Base-by-base conservation (phyloP, 768 basidiomycete genomes). In the Mycena chlorophos region DNA sequence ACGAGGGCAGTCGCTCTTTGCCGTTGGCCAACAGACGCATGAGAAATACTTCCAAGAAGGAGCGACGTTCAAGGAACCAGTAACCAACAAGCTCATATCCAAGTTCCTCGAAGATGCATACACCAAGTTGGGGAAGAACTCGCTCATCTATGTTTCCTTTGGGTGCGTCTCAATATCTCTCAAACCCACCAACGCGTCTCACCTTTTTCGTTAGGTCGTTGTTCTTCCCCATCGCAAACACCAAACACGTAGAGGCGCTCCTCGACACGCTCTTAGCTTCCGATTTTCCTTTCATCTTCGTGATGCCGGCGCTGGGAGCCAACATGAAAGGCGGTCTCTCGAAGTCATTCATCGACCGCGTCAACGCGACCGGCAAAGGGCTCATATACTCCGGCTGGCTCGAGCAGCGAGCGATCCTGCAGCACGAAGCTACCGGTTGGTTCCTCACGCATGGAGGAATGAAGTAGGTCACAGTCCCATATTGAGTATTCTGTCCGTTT, bases 111-210 rank as follows among this genome's bases (percentile, higher is more conserved):
- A 57, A 19, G 16, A 19, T 22, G 52, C 57, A 12, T 25, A 39
- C 19, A 14, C 19, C 5, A 23, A 58, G 31, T 31, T 54, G 27
- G 52, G 57, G 3, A 25, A 25, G 19, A 50, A 51, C 6, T 58
- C 57, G 6, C 52, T 54, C 8, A 42, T 58, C 4, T 58, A 54
- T 25, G 54, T 58, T 17, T 54, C 57, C n/a, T 58, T 58, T 23
- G 57, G 57, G 52, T 58, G 22, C 40, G 49, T 26, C 8, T 12
- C 20, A 14, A 28, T 14, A 25, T 20, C 8, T 25, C 34, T n/a
- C 13, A 29, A 12, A 29, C 3, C 34, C 40, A 8, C 4, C 13
- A 20, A 19, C 31, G 1, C n/a, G n/a, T n/a, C n/a, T n/a, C n/a
- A n/a, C n/a, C n/a, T n/a, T n/a, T n/a, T n/a, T n/a, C n/a, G n/a